Percentiles rank a stretch among this genome's conserved stretches.
Conservation (phyloP, 768 basidiomycete species). For the Lentinula lateritia region DNA sequence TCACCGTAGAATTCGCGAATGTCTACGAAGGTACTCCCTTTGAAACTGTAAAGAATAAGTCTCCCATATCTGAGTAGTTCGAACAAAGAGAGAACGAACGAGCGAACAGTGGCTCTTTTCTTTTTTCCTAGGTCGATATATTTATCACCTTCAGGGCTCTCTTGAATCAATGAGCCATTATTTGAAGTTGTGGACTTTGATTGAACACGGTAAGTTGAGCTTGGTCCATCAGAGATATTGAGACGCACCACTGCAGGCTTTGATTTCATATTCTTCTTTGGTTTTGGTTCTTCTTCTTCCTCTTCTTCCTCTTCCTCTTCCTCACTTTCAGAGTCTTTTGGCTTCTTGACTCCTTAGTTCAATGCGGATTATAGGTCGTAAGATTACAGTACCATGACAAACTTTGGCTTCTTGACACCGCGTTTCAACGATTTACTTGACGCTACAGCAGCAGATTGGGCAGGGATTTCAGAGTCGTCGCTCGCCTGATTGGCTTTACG, state of each 20-base stretch:
- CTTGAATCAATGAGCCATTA: slow-evolving; percentile 14
- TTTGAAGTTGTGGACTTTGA: not conserved
- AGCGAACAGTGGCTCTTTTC: slow-evolving; percentile 54
- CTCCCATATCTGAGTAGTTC: not conserved
- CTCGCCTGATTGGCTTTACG: not conserved
- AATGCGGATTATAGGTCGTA: slow-evolving; percentile 7
- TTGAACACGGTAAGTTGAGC: not conserved
- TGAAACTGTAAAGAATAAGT: slow-evolving; percentile 22
- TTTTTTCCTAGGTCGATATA: slow-evolving; percentile 71
- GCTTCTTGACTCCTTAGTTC: slow-evolving; percentile 17
- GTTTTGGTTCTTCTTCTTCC: slow-evolving; percentile 11
- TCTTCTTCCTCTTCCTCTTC: not conserved
- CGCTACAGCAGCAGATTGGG: not conserved
- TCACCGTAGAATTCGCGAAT: slow-evolving; percentile 69
- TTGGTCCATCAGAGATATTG: not conserved
- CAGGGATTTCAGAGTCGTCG: not conserved
- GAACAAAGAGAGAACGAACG: not conserved
- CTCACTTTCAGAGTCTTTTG: not conserved
- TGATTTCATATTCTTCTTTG: slow-evolving; percentile 15
- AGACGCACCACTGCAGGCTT: not conserved
- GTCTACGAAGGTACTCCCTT: slow-evolving; percentile 55
- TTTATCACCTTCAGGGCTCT: slow-evolving; percentile 36
- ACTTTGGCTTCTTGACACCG: slow-evolving; percentile 4
- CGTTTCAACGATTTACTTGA: not conserved
- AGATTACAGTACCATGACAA: not conserved